Percentiles rank a stretch among this genome's conserved stretches.
These are phyloP conservation scores for Hymenoscyphus infarciens DNA, from an alignment of 2,329 filamentous ascomycete genomes.

Conservation along the genomic window DNA sequence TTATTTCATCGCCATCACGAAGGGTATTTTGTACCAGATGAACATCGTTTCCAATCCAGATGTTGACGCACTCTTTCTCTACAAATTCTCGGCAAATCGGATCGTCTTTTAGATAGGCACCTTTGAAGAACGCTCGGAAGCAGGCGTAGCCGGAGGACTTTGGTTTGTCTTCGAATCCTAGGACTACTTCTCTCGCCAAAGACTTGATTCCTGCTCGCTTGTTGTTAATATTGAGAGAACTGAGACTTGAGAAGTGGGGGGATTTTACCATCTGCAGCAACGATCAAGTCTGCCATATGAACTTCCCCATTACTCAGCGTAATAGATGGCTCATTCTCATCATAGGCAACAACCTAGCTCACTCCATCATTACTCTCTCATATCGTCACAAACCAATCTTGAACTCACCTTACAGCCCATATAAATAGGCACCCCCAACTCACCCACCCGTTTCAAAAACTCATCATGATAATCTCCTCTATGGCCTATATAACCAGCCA, in stretches of 20 bases:
- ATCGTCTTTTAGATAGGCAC: conserved; percentile 37
- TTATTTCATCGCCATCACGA: conserved; percentile 42
- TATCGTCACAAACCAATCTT: not conserved
- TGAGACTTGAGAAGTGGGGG: not conserved
- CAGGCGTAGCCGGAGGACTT: conserved; percentile 53
- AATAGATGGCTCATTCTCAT: conserved; percentile 37
- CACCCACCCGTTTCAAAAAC: conserved; percentile 39
- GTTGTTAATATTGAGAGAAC: not conserved
- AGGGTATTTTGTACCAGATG: conserved; percentile 45
- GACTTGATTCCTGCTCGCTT: conserved; percentile 43
- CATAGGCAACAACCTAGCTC: conserved; percentile 37
- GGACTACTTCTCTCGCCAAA: conserved; percentile 47
- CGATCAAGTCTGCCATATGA: conserved; percentile 45
- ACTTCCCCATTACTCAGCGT: conserved; percentile 37
- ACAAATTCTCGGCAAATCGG: conserved; percentile 41
- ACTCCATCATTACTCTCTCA: conserved; percentile 2
- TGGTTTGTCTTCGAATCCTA: conserved; percentile 49
- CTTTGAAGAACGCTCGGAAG: conserved; percentile 46
- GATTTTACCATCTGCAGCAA: conserved; percentile 45
- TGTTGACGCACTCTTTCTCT: conserved; percentile 43
- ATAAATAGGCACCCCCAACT: conserved; percentile 40
- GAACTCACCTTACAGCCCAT: conserved; percentile 37
- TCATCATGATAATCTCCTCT: conserved; percentile 44
- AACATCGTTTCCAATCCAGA: conserved; percentile 44
- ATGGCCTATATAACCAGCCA: conserved; percentile 47